Conservation (phyloP, 148 eudicot species). For the Fallopia convolvulus region DNA sequence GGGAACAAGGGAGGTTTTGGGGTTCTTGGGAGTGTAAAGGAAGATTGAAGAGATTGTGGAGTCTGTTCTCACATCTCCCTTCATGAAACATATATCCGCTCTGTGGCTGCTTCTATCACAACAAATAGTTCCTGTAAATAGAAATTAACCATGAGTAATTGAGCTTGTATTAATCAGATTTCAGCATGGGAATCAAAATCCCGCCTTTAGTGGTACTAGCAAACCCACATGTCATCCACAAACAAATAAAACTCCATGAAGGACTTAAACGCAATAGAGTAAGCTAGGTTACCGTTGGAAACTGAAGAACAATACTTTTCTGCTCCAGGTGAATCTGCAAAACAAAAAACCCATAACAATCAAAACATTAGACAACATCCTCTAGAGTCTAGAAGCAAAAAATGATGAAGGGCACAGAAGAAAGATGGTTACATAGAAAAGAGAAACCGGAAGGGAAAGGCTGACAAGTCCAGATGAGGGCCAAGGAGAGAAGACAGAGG, state of each 20-base stretch:
- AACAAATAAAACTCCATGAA: background rate
- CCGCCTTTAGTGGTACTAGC: no score
- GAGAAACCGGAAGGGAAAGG: constrained; percentile 32
- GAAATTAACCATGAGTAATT: background rate
- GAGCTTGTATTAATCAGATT: background rate
- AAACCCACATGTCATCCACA: background rate
- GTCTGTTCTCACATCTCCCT: constrained; percentile 83
- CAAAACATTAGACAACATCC: background rate
- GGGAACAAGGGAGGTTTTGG: constrained; percentile 10
- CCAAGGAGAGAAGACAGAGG: constrained; percentile 42
- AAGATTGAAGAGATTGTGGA: constrained; percentile 49
- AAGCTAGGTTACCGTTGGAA: constrained; percentile 46
- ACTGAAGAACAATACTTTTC: constrained; percentile 59
- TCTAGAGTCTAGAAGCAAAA: background rate
- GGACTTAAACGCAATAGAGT: background rate
- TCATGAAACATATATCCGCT: constrained; percentile 73
- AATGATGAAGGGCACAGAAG: background rate
- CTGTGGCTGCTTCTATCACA: constrained; percentile 75
- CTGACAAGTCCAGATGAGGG: constrained; percentile 44
- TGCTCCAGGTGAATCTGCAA: constrained; percentile 48
- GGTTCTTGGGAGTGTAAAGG: constrained; percentile 42
- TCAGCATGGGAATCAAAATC: background rate
- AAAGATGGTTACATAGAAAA: constrained; percentile 38
- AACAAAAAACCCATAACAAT: constrained; percentile 9
- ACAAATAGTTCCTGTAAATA: constrained; percentile 71